Percentiles rank a stretch among this genome's conserved stretches.
phyloP scores from a whole-genome alignment of 371 early-diverging fungal genomes.

The Apophysomyces sp. region DNA sequence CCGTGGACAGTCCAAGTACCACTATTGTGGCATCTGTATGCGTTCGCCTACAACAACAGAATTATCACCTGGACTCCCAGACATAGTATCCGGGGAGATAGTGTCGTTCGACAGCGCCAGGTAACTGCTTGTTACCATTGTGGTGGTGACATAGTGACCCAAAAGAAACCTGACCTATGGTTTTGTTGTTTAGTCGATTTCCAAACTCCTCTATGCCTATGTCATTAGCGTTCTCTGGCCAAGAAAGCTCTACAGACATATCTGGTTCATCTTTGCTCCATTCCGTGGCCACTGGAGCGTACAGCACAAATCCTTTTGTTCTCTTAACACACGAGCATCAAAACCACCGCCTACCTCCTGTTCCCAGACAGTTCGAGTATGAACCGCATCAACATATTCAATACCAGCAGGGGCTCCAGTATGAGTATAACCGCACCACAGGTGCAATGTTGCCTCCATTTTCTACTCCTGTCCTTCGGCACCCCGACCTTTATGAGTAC shows the following conservation, averaged over 20 bases:
- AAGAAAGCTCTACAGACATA: neutral
- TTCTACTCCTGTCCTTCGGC: neutral
- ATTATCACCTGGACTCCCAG: neutral
- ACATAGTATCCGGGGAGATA: neutral
- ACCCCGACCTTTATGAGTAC: neutral
- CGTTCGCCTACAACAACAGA: constrained; percentile 5
- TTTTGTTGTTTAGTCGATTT: neutral
- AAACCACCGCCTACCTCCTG: neutral
- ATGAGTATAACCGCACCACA: neutral
- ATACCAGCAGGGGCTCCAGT: neutral
- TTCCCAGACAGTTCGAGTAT: neutral
- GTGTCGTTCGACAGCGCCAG: neutral
- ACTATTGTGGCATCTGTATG: constrained; percentile 52
- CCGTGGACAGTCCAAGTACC: constrained; percentile 64
- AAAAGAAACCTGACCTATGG: too few relatives aligned
- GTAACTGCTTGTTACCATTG: neutral
- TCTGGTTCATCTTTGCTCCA: neutral
- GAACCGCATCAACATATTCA: neutral
- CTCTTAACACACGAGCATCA: neutral
- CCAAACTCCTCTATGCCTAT: neutral
- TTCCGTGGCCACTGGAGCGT: neutral
- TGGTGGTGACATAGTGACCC: neutral
- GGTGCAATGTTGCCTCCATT: neutral
- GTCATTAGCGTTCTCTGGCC: neutral
- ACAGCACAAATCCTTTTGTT: neutral